phyloP scores from a whole-genome alignment of 73 alveolate genomes.

The Stentor coeruleus region DNA sequence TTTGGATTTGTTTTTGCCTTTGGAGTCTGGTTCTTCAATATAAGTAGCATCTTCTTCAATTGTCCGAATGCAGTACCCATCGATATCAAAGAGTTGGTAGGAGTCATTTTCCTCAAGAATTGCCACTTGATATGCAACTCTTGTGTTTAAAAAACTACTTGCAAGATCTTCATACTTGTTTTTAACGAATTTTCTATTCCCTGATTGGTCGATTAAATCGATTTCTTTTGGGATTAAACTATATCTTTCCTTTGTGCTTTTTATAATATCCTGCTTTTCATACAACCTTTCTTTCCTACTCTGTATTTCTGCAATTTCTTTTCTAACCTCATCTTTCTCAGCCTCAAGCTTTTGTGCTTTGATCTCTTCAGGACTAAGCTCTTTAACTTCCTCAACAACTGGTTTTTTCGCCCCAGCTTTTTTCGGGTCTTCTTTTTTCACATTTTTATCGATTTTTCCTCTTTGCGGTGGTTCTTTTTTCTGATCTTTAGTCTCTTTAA shows the following conservation, averaged over 20 bases:
- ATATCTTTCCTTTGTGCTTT: background rate
- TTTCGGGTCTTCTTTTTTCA: background rate
- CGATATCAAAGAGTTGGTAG: background rate
- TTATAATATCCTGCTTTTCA: background rate
- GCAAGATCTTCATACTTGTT: background rate
- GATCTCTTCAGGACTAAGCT: background rate
- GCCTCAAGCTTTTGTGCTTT: background rate
- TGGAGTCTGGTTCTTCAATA: background rate
- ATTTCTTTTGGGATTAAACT: background rate
- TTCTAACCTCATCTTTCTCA: background rate
- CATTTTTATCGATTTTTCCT: too few species aligned
- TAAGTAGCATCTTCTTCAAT: constrained; percentile 2
- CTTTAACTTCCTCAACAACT: constrained; percentile 4
- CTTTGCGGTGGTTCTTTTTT: background rate
- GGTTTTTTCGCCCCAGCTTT: background rate
- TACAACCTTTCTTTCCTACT: background rate
- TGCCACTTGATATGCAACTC: background rate
- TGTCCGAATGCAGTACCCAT: background rate
- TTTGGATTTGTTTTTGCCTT: background rate
- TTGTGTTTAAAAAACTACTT: background rate
- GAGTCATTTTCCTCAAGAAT: background rate
- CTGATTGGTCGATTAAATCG: background rate
- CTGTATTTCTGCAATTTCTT: background rate
- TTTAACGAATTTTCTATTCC: background rate
- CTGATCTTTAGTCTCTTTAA: background rate